Conservation (phyloP, 768 basidiomycete genomes). For the Clitopilus passeckerianus region DNA sequence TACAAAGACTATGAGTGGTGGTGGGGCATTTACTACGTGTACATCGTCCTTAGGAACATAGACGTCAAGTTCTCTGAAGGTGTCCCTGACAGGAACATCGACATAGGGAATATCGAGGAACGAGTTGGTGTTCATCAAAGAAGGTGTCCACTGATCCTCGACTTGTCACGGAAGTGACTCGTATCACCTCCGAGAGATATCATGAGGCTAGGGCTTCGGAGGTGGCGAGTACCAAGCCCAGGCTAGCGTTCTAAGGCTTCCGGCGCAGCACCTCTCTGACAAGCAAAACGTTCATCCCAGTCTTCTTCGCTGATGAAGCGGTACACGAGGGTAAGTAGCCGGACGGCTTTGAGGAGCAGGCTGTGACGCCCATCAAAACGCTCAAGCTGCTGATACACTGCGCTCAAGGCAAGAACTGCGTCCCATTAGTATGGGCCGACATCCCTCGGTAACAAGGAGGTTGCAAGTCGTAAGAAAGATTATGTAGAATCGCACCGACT, state of each 20-base stretch:
- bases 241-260: no score
- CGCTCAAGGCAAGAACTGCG: not conserved
- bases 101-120: conserved; percentile 36
- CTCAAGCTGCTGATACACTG: no score
- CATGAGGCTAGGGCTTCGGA: no score
- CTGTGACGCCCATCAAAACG: no score
- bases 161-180: not conserved
- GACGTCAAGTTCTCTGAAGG: conserved; percentile 50
- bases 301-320: no score
- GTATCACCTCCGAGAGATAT: not conserved
- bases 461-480: not conserved
- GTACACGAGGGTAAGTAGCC: no score
- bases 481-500: no score
- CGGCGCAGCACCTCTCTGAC: no score
- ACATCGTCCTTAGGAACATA: conserved; percentile 28
- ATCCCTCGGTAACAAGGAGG: not conserved
- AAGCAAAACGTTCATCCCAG: no score
- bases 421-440: not conserved
- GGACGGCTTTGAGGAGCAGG: no score
- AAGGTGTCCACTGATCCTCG: not conserved
- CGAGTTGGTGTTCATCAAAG: conserved; percentile 15
- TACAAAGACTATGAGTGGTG: conserved; percentile 55
- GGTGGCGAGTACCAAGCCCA: no score
- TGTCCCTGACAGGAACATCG: conserved; percentile 15
- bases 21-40: not conserved